Evolutionary conservation across 2,329 filamentous ascomycete genomes (phyloP), one percentile per base, ranked within the genome.

Genomic region (Venturiaceae sp.): DNA sequence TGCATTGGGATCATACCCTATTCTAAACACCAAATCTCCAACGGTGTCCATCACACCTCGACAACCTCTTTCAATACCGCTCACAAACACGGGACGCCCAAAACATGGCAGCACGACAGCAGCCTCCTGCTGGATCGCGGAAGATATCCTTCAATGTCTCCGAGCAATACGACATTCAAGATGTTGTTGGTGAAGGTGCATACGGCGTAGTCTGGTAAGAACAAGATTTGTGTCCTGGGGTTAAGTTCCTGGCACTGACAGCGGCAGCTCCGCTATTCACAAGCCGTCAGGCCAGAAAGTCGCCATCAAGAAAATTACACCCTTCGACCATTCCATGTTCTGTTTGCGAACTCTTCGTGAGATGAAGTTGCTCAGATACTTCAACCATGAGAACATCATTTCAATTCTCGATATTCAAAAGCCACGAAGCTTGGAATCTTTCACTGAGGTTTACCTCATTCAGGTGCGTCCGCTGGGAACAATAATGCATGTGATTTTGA

Each of bases 131-230:
- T 70, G 80, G 81, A 64, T 85, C 83, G 62, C 77, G 94, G 72
- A 99, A 97, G 83, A 99, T 99, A 73, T 97, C 92, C 59, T 99
- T 99, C 85, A 99, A 99, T 71, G 94, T 99, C 63, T 96, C 92
- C 69, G 94, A 99, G 75, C 94, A 99, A 75, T 99, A 99, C 72
- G 94, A 99, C 71, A 99, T 99, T 65, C 92, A 97, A 74, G 94
- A 99, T 85, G 94, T 99, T 53, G 95, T 99, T 61, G 94, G 94
- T 66, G 94, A 99, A 76, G 94, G 94, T 70, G 94, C 94, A 64
- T 99, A 99, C 70, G 94, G 94, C 73, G 92, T 99, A 64, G 94
- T 99, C 65, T 97, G 94, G 92, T 96, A 82, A 73, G 87, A 77
- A 41, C 46, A 59, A 16, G 58, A 53, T 34, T 52, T 39, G 9